Evolutionary conservation across 768 basidiomycete genomes (phyloP).

Genomic region (Leccinum boreale): DNA sequence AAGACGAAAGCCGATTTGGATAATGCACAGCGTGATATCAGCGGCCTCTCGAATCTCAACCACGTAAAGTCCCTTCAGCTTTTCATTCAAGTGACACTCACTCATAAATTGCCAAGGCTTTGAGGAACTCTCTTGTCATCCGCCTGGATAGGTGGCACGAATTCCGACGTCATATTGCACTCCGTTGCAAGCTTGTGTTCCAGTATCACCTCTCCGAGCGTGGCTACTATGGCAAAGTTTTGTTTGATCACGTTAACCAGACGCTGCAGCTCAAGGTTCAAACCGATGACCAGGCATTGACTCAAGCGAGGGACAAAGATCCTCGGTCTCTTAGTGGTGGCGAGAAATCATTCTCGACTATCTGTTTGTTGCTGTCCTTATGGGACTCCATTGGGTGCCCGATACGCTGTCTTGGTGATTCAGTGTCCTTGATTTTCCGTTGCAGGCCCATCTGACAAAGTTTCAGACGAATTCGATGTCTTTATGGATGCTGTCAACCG

Average conservation of each 20-base stretch:
- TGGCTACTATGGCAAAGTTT: conserved; percentile 85
- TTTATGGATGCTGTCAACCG: conserved; percentile 96
- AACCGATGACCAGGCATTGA: conserved; percentile 74
- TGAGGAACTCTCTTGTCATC: conserved; percentile 59
- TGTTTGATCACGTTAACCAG: conserved; percentile 74
- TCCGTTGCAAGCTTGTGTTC: conserved; percentile 83
- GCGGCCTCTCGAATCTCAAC: conserved; percentile 60
- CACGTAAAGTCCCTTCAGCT: conserved; percentile 42
- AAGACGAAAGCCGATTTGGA: conserved; percentile 58
- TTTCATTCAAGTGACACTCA: neutral
- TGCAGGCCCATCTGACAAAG: conserved; percentile 10
- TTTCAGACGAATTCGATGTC: conserved; percentile 91
- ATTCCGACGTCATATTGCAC: conserved; percentile 85
- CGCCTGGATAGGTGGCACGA: conserved; percentile 80
- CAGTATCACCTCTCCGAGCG: conserved; percentile 78
- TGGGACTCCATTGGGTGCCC: conserved; percentile 98
- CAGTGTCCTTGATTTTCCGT: neutral
- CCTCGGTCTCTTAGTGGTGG: conserved; percentile 87
- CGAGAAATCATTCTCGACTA: conserved; percentile 96
- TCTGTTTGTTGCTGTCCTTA: conserved; percentile 87
- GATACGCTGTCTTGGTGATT: conserved; percentile 80
- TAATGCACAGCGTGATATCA: conserved; percentile 59
- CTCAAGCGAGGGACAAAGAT: conserved; percentile 74
- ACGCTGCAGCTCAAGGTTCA: conserved; percentile 72
- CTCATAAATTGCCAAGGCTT: conserved; percentile 43